These are phyloP conservation scores for Podospora tetraspora DNA, from an alignment of 495 filamentous ascomycete genomes.

Conservation along the genomic window DNA sequence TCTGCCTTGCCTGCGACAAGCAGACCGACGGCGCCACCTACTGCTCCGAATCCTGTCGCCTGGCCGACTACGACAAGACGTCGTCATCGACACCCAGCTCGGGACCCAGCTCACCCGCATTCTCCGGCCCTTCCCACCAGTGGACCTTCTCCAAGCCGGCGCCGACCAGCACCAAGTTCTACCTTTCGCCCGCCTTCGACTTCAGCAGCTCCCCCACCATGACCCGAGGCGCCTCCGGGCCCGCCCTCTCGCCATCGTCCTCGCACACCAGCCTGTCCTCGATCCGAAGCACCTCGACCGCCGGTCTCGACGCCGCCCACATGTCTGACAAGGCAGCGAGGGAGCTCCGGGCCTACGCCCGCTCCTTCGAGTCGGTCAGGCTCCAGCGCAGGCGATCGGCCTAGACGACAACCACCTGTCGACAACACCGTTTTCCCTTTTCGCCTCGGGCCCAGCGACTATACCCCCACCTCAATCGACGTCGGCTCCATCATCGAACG, in stretches of 20 bases:
- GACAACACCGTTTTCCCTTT: slow-evolving; percentile 5
- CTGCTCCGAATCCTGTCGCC: slow-evolving; percentile 88
- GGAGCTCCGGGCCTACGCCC: slow-evolving; percentile 80
- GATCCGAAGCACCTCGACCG: slow-evolving; percentile 58
- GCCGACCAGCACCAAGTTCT: slow-evolving; percentile 49
- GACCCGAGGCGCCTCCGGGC: slow-evolving; percentile 34
- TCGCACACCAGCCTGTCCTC: slow-evolving; percentile 84
- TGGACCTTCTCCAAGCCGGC: slow-evolving; percentile 36
- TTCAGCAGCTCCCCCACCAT: slow-evolving; percentile 46
- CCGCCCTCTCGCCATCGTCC: slow-evolving; percentile 67
- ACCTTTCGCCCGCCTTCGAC: slow-evolving; percentile 65
- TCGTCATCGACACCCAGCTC: slow-evolving; percentile 52
- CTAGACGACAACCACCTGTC: slow-evolving; percentile 19
- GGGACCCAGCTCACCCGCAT: slow-evolving; percentile 48
- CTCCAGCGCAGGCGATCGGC: slow-evolving; percentile 48
- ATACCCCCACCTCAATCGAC: slow-evolving; percentile 36
- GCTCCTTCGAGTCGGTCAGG: slow-evolving; percentile 78
- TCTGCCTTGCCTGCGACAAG: slow-evolving; percentile 90
- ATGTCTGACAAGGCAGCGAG: slow-evolving; percentile 71
- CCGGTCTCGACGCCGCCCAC: slow-evolving; percentile 46
- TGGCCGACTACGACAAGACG: slow-evolving; percentile 78
- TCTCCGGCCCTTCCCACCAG: slow-evolving; percentile 42
- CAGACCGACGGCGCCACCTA: slow-evolving; percentile 77
- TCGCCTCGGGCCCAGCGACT: slow-evolving; percentile 22
- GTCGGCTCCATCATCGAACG: slow-evolving; percentile 15